Evolutionary conservation across 176 grass and related monocot species (phyloP).

Genomic region (Oryza coarctata): DNA sequence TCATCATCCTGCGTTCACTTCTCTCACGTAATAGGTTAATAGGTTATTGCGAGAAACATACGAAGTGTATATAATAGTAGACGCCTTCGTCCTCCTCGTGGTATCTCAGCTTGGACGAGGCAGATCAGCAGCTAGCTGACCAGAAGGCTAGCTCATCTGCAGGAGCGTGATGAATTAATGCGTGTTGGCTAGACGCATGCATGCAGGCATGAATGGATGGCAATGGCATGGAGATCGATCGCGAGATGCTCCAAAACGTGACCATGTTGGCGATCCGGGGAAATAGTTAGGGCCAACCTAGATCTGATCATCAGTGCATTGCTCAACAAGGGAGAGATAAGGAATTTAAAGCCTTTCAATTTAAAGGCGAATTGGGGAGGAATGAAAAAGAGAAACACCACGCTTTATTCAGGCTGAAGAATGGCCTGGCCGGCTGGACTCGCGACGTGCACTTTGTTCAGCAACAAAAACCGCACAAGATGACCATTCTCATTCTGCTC

Average conservation of each 20-base stretch:
- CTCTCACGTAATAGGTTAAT: not conserved
- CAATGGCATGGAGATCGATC: not conserved
- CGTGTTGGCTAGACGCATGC: not conserved
- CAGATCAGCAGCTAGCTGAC: not conserved
- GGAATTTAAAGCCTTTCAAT: not conserved
- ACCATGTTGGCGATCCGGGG: constrained; percentile 29
- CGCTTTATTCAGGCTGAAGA: constrained; percentile 25
- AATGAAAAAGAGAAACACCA: not conserved
- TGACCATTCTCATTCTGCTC: not conserved
- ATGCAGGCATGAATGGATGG: not conserved
- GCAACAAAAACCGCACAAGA: constrained; percentile 26
- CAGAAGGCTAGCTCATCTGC: not conserved
- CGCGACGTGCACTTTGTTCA: constrained; percentile 47
- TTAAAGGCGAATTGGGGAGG: not conserved
- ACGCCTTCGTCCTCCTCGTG: constrained; percentile 9
- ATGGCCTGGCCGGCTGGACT: not conserved
- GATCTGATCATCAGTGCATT: not conserved
- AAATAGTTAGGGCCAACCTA: not conserved
- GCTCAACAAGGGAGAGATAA: not conserved
- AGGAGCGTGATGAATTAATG: not conserved
- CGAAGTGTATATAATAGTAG: not conserved
- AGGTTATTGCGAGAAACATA: not conserved
- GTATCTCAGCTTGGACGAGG: constrained; percentile 9
- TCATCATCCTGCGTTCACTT: not conserved
- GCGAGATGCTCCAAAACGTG: constrained; percentile 25